Percentiles rank a stretch among this genome's conserved stretches.
Evolutionary conservation across 768 basidiomycete species (phyloP).

Genomic region (Amanita jacksonii): DNA sequence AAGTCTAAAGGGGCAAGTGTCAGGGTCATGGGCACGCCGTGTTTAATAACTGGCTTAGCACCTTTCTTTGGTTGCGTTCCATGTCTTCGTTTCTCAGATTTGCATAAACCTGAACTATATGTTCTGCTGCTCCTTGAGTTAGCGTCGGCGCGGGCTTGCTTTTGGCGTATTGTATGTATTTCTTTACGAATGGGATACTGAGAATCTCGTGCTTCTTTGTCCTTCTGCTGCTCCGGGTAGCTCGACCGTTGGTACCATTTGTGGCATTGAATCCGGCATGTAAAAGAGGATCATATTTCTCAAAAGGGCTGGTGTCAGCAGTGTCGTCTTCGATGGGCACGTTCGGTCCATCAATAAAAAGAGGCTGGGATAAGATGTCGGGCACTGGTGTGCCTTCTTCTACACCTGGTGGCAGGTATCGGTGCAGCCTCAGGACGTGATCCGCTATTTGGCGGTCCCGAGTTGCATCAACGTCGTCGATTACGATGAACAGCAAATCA

Average conservation of each 20-base stretch:
- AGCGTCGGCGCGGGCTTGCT: constrained; percentile 75
- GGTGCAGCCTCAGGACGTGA: constrained; percentile 95
- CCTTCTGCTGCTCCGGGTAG: constrained; percentile 50
- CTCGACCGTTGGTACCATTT: constrained; percentile 41
- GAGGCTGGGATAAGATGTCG: constrained; percentile 81
- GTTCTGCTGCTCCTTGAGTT: constrained; percentile 89
- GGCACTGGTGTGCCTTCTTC: constrained; percentile 91
- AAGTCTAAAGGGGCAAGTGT: constrained; percentile 51
- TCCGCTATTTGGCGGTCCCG: constrained; percentile 93
- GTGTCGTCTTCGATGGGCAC: constrained; percentile 44
- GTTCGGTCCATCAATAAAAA: constrained; percentile 77
- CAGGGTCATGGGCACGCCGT: background rate
- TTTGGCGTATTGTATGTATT: constrained; percentile 97
- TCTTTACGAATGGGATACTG: constrained; percentile 92
- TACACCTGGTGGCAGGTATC: constrained; percentile 91
- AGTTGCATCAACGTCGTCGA: constrained; percentile 94
- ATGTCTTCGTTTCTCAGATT: constrained; percentile 86
- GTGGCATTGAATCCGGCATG: constrained; percentile 66
- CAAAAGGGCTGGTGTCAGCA: constrained; percentile 73
- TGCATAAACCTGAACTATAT: constrained; percentile 89
- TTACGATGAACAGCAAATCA: constrained; percentile 95
- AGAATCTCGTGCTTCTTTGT: constrained; percentile 75
- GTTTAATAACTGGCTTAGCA: constrained; percentile 17
- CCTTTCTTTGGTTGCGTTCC: constrained; percentile 85
- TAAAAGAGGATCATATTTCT: constrained; percentile 93